Evolutionary conservation across 495 filamentous ascomycete species (phyloP).

Genomic region (Bryoglossum gracile): DNA sequence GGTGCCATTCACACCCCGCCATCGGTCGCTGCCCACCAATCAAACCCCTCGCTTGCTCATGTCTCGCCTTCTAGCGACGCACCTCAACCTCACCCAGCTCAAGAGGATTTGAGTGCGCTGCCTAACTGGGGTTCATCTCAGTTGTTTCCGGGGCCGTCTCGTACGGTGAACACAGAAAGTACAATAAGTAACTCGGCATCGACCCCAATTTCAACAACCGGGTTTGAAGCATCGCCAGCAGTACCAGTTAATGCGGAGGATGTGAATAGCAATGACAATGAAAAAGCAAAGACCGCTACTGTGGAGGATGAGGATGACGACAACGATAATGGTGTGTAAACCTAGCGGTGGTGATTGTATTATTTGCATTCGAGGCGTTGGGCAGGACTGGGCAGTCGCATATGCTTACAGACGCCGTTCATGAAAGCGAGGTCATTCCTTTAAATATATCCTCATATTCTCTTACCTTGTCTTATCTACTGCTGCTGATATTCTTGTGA

Average conservation of each 20-base stretch:
- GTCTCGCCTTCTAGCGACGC: constrained; percentile 2
- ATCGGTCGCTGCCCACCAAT: constrained; percentile 18
- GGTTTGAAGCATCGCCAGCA: neutral
- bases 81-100: neutral
- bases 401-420: no score
- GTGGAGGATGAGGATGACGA: constrained; percentile 23
- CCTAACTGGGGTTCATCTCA: constrained; percentile 21
- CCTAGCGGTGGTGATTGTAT: no score
- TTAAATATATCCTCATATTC: no score
- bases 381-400: no score
- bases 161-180: neutral
- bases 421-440: no score
- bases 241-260: neutral
- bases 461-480: no score
- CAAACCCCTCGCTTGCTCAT: constrained; percentile 7
- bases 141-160: constrained; percentile 15
- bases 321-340: no score
- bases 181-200: neutral
- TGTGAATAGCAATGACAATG: constrained; percentile 6
- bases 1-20: constrained; percentile 19
- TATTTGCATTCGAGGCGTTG: no score
- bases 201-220: neutral
- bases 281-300: constrained; percentile 18
- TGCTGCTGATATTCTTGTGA: no score
- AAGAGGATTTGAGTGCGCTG: constrained; percentile 8